These are phyloP conservation scores for Vitis hybrid DNA, from an alignment of 177 flowering plant species.

Conservation along the genomic window DNA sequence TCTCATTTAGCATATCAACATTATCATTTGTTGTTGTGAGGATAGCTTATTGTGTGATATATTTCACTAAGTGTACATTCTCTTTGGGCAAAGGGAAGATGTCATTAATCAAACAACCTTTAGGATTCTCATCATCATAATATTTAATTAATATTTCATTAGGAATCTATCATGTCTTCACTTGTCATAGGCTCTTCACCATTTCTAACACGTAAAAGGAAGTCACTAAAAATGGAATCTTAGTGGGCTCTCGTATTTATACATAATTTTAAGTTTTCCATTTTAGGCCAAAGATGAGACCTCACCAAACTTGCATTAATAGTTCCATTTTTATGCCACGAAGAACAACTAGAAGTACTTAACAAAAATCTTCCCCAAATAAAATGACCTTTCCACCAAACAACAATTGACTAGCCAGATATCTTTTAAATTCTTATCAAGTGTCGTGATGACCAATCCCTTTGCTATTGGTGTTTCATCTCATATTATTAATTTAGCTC, in stretches of 20 bases:
- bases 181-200: background rate
- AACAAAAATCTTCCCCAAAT: conserved; percentile 4
- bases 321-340: background rate
- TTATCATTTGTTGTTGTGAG: background rate
- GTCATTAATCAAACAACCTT: background rate
- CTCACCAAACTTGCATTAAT: background rate
- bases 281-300: background rate
- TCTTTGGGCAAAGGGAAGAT: background rate
- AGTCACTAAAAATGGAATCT: background rate
- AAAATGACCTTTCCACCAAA: conserved; percentile 6
- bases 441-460: background rate
- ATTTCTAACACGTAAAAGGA: background rate
- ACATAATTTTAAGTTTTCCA: background rate
- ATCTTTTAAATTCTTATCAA: background rate
- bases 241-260: background rate
- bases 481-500: conserved; percentile 5
- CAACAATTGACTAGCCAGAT: background rate
- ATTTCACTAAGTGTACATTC: background rate
- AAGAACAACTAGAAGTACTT: background rate
- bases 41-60: background rate
- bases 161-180: background rate
- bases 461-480: conserved; percentile 7
- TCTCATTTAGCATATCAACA: background rate
- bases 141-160: background rate
- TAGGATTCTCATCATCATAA: background rate